These are phyloP conservation scores for Fusarium solani-melongenae DNA, from an alignment of 2,329 filamentous ascomycete species.

Conservation along the genomic window DNA sequence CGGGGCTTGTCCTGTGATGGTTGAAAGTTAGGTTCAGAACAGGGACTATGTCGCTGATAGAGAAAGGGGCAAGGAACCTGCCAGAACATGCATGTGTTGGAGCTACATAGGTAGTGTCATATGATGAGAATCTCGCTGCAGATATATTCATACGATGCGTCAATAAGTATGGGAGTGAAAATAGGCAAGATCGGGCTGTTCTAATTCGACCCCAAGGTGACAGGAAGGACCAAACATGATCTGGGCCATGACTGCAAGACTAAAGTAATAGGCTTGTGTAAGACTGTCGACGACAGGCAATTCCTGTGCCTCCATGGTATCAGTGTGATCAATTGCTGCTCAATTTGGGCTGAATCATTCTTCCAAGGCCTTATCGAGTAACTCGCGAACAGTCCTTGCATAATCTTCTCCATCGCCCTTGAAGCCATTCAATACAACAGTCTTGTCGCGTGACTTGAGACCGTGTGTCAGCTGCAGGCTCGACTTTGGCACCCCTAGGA, in stretches of 20 bases:
- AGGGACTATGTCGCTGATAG: not conserved
- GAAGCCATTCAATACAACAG: constrained; percentile 56
- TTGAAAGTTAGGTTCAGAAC: not conserved
- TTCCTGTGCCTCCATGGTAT: not conserved
- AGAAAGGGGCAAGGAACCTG: not conserved
- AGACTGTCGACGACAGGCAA: not conserved
- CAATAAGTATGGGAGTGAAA: not conserved
- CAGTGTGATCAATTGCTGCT: not conserved
- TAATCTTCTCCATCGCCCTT: constrained; percentile 46
- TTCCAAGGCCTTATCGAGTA: constrained; percentile 42
- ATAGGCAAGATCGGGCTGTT: not conserved
- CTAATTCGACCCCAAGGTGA: not conserved
- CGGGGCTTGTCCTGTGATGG: constrained; percentile 34
- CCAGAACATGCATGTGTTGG: not conserved
- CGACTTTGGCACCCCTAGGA: constrained; percentile 71
- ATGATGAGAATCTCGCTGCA: not conserved
- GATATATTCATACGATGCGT: not conserved
- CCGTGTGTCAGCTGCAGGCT: constrained; percentile 72
- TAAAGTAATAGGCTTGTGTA: not conserved
- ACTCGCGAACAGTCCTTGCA: constrained; percentile 41
- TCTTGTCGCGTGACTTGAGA: constrained; percentile 73
- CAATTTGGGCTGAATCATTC: constrained; percentile 7
- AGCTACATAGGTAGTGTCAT: not conserved
- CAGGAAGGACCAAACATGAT: not conserved
- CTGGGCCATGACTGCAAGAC: not conserved